These are phyloP conservation scores for Lichtheimia hyalospora DNA, from an alignment of 371 early-diverging fungal genomes.

Conservation along the genomic window DNA sequence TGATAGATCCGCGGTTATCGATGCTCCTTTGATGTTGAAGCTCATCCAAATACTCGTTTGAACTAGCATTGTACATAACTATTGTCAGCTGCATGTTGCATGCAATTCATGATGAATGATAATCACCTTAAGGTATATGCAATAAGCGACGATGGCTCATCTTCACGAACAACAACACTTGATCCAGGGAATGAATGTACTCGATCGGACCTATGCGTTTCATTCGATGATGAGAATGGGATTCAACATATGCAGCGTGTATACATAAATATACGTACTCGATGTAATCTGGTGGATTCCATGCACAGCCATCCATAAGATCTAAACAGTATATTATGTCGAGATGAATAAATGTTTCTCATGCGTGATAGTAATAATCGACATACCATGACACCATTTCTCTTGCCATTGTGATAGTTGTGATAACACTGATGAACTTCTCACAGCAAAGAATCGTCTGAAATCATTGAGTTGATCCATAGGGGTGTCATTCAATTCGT, in stretches of 20 bases:
- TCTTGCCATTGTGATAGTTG: constrained; percentile 36
- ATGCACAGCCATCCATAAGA: constrained; percentile 24
- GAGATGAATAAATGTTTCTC: background rate
- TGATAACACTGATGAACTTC: constrained; percentile 21
- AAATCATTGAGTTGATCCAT: constrained; percentile 38
- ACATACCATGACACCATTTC: constrained; percentile 13
- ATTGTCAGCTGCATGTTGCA: background rate
- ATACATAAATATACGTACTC: constrained; percentile 2
- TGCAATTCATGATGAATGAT: background rate
- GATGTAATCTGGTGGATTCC: constrained; percentile 42
- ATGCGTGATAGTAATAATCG: background rate
- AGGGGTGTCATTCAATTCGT: constrained; percentile 17
- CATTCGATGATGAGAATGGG: no score
- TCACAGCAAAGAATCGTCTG: constrained; percentile 31
- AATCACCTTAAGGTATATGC: constrained; percentile 77
- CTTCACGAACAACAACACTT: constrained; percentile 83
- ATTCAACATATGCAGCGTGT: background rate
- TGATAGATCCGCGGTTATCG: background rate
- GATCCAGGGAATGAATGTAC: constrained; percentile 83
- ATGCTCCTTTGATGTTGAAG: constrained; percentile 5
- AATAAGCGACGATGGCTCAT: constrained; percentile 90
- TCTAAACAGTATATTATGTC: constrained; percentile 8
- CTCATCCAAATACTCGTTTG: constrained; percentile 16
- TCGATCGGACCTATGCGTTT: constrained; percentile 21
- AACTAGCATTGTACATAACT: constrained; percentile 3